Percentiles rank a stretch among this genome's conserved stretches.
Evolutionary conservation across 2,329 filamentous ascomycete genomes (phyloP).

Genomic region (Epichloe typhina): DNA sequence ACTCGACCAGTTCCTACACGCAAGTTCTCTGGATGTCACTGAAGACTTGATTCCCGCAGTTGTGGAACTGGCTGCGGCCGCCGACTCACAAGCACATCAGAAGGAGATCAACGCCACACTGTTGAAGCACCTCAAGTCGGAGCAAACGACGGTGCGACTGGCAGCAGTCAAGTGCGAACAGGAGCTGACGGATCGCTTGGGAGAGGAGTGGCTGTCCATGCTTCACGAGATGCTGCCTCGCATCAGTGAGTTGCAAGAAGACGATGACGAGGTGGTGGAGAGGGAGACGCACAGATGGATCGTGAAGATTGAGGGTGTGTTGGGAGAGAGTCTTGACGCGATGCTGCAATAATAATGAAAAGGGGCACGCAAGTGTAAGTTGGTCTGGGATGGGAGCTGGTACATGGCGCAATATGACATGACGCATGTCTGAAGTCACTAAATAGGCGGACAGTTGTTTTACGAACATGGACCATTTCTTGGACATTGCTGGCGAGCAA

Average conservation of each 20-base stretch:
- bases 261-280: constrained; percentile 90
- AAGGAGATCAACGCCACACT: constrained; percentile 74
- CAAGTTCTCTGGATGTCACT: constrained; percentile 27
- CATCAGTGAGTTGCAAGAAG: constrained; percentile 90
- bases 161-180: constrained; percentile 75
- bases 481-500: no score
- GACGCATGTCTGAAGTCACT: no score
- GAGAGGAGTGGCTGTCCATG: constrained; percentile 86
- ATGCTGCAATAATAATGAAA: constrained; percentile 61
- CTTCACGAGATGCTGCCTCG: constrained; percentile 93
- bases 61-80: constrained; percentile 65
- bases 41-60: constrained; percentile 58
- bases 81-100: constrained; percentile 78
- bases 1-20: constrained; percentile 49
- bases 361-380: not conserved
- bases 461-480: no score
- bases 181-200: constrained; percentile 62
- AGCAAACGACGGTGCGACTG: constrained; percentile 58
- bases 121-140: constrained; percentile 64
- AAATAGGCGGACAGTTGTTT: no score
- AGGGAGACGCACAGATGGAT: constrained; percentile 85
- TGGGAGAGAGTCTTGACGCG: constrained; percentile 81
- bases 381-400: not conserved
- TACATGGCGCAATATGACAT: not conserved
- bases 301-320: constrained; percentile 70